Conservation (phyloP, 1,284 basidiomycete species). For the Neotropicomus parvogracilis region DNA sequence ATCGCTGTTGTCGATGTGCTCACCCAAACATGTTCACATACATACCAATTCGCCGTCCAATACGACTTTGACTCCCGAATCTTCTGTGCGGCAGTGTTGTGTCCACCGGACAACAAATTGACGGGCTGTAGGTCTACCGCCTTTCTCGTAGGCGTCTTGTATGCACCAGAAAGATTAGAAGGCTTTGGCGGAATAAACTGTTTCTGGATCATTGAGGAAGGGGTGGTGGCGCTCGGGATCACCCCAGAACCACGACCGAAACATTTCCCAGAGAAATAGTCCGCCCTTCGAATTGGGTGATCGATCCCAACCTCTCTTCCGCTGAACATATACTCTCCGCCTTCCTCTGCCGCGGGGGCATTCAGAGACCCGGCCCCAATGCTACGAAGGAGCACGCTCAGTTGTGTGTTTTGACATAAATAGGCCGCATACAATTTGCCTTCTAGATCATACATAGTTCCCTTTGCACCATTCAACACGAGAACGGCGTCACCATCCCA, state of each 20-base stretch:
- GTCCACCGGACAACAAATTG: slow-evolving; percentile 30
- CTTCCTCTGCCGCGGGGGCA: slow-evolving; percentile 40
- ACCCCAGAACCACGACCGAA: slow-evolving; percentile 44
- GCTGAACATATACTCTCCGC: slow-evolving; percentile 56
- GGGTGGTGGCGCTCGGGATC: slow-evolving; percentile 18
- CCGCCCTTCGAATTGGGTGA: slow-evolving; percentile 47
- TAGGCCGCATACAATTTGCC: slow-evolving; percentile 49
- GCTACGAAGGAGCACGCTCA: slow-evolving; percentile 25
- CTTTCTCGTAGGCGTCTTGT: slow-evolving; percentile 28
- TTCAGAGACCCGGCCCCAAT: slow-evolving; percentile 42
- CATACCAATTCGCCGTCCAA: slow-evolving; percentile 71
- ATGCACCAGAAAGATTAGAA: slow-evolving; percentile 32
- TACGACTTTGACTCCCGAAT: slow-evolving; percentile 34
- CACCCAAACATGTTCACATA: background rate
- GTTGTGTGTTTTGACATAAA: slow-evolving; percentile 8
- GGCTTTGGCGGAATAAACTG: slow-evolving; percentile 45
- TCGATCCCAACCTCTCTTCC: slow-evolving; percentile 73
- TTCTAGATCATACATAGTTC: slow-evolving; percentile 57
- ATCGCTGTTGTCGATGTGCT: slow-evolving; percentile 7
- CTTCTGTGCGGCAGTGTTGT: slow-evolving; percentile 4
- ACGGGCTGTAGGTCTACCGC: slow-evolving; percentile 43
- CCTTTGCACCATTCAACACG: slow-evolving; percentile 46
- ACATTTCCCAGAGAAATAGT: slow-evolving; percentile 63
- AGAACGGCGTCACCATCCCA: slow-evolving; percentile 86
- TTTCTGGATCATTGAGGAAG: slow-evolving; percentile 31